Evolutionary conservation across 176 grass and related monocot species (phyloP).

Genomic region (Rhynchospora breviuscula): DNA sequence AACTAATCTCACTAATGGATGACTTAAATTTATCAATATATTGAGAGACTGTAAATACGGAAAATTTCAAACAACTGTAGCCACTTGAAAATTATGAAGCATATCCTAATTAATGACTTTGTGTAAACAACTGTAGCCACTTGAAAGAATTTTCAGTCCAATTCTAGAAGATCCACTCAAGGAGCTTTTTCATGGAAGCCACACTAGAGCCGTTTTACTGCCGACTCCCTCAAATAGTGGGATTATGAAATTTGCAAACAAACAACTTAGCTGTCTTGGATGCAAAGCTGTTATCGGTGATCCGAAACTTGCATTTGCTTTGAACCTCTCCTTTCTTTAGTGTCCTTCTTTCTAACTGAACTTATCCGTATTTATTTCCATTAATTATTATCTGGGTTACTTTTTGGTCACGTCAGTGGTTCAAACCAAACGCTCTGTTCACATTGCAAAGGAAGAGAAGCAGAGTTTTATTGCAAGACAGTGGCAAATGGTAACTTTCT

Average conservation of each 20-base stretch:
- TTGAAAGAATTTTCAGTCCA: slow-evolving; percentile 91
- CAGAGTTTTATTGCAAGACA: slow-evolving; percentile 90
- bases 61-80: not conserved
- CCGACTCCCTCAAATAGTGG: slow-evolving; percentile 94
- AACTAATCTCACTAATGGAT: not conserved
- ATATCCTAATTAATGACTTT: not conserved
- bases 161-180: slow-evolving; percentile 89
- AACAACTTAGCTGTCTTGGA: slow-evolving; percentile 85
- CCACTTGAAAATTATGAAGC: too few species aligned
- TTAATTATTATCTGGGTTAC: not conserved
- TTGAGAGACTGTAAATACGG: not conserved
- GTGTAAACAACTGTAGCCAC: slow-evolving; percentile 46
- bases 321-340: too few species aligned
- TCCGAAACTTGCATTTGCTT: too few species aligned
- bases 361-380: not conserved
- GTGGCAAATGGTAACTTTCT: slow-evolving; percentile 63
- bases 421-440: slow-evolving; percentile 74
- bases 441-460: slow-evolving; percentile 98
- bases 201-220: slow-evolving; percentile 91
- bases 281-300: slow-evolving; percentile 98
- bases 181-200: slow-evolving; percentile 97
- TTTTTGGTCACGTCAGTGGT: slow-evolving; percentile 37
- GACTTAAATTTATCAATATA: not conserved
- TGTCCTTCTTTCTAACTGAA: too few species aligned
- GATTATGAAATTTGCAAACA: slow-evolving; percentile 98